phyloP scores from a whole-genome alignment of 106 monocot genomes.

The Phalaenopsis aphrodite region DNA sequence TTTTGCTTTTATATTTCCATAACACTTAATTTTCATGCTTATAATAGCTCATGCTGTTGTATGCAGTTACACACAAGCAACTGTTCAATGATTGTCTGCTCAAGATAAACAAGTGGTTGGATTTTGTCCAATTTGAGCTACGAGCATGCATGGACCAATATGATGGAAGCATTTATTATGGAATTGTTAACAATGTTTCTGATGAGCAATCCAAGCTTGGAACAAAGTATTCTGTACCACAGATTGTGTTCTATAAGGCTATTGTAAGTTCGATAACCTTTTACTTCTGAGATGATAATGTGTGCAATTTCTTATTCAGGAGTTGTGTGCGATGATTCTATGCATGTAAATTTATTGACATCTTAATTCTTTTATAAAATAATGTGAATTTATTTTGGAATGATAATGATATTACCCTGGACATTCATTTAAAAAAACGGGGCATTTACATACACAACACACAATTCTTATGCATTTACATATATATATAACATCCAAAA shows the following conservation, averaged over 20 bases:
- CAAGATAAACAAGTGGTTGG: constrained; percentile 77
- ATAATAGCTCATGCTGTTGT: neutral
- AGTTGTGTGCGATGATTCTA: neutral
- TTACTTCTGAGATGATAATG: neutral
- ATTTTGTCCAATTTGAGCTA: constrained; percentile 82
- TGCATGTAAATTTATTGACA: neutral
- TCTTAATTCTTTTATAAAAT: neutral
- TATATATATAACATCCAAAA: no score
- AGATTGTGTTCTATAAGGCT: constrained; percentile 90
- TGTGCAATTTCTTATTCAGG: neutral
- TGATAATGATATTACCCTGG: neutral
- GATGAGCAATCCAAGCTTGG: constrained; percentile 97
- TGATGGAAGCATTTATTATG: constrained; percentile 82
- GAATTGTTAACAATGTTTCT: constrained; percentile 73
- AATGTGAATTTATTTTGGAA: neutral
- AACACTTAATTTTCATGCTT: neutral
- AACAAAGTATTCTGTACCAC: constrained; percentile 76
- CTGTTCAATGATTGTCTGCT: constrained; percentile 57
- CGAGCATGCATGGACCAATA: constrained; percentile 90
- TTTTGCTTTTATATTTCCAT: neutral
- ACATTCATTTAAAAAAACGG: neutral
- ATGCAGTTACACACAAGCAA: constrained; percentile 38
- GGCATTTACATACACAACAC: no score
- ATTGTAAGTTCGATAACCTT: constrained; percentile 43
- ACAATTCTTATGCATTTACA: no score